Percentiles rank a stretch among this genome's conserved stretches.
Conservation (phyloP, 495 filamentous ascomycete genomes). For the Apiosordaria backusii region DNA sequence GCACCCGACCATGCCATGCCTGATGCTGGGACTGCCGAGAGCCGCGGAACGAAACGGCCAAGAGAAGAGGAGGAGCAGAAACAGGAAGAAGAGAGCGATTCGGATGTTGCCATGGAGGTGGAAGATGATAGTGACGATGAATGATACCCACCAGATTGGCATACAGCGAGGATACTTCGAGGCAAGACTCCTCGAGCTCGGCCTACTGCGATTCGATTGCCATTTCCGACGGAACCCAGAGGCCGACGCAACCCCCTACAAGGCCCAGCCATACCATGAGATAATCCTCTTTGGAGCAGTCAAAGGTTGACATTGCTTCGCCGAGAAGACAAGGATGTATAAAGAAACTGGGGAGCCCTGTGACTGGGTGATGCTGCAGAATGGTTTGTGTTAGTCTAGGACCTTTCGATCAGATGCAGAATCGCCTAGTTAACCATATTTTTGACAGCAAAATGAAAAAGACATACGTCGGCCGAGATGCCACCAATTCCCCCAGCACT, state of each 20-base stretch:
- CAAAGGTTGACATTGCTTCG: slow-evolving; percentile 62
- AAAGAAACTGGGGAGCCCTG: slow-evolving; percentile 70
- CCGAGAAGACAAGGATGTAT: slow-evolving; percentile 84
- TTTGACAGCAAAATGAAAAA: slow-evolving; percentile 30
- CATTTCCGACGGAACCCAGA: slow-evolving; percentile 64
- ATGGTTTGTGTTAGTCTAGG: slow-evolving; percentile 45
- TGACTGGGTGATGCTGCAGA: slow-evolving; percentile 72
- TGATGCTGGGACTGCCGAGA: slow-evolving; percentile 44
- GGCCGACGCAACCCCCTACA: slow-evolving; percentile 67
- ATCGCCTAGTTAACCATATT: slow-evolving; percentile 45
- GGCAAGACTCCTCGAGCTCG: neutral
- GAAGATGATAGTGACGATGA: slow-evolving; percentile 65
- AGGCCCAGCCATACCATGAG: slow-evolving; percentile 77
- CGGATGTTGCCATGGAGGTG: slow-evolving; percentile 74
- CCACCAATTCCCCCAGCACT: slow-evolving; percentile 66
- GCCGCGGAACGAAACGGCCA: slow-evolving; percentile 59
- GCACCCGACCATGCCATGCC: slow-evolving; percentile 40
- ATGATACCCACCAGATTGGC: slow-evolving; percentile 26
- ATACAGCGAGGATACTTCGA: neutral
- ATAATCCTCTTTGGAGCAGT: slow-evolving; percentile 60
- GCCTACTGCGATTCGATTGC: slow-evolving; percentile 27
- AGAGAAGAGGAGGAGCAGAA: slow-evolving; percentile 66
- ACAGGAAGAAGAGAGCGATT: slow-evolving; percentile 53
- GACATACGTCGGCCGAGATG: slow-evolving; percentile 69
- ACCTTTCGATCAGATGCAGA: slow-evolving; percentile 33